phyloP scores from a whole-genome alignment of 208 protist genomes.

The Leishmania amazonensis region DNA sequence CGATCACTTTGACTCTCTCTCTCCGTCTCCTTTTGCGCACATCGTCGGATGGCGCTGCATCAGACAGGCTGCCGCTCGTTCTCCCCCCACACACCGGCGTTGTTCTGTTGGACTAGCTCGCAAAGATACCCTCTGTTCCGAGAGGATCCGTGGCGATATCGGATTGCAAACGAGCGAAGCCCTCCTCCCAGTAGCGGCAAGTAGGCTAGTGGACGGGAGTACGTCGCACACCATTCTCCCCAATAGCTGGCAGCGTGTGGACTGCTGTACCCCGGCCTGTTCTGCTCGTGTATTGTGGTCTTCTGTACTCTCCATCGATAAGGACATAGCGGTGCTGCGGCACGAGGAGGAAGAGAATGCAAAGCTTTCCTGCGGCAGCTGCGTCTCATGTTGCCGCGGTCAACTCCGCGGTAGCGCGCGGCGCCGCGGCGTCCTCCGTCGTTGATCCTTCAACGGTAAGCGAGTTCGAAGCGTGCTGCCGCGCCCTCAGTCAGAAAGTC shows the following conservation, averaged over 20 bases:
- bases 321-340: neutral
- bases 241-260: neutral
- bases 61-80: neutral
- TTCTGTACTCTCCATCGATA: neutral
- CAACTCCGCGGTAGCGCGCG: no score
- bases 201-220: neutral
- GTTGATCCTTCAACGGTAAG: neutral
- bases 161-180: neutral
- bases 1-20: no score
- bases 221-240: neutral
- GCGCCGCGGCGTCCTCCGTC: neutral
- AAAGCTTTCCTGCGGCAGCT: neutral
- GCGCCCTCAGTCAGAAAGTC: conserved; percentile 62
- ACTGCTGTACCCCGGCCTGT: neutral
- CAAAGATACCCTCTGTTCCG: neutral
- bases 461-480: conserved; percentile 63
- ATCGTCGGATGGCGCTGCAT: neutral
- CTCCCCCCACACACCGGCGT: neutral
- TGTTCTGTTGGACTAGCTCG: neutral
- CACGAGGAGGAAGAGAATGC: neutral
- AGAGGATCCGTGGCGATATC: neutral
- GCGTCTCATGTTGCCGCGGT: neutral
- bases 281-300: neutral
- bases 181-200: no score
- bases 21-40: neutral